Evolutionary conservation across 441 rosid genomes (phyloP).

Genomic region (Macaranga tanarius): DNA sequence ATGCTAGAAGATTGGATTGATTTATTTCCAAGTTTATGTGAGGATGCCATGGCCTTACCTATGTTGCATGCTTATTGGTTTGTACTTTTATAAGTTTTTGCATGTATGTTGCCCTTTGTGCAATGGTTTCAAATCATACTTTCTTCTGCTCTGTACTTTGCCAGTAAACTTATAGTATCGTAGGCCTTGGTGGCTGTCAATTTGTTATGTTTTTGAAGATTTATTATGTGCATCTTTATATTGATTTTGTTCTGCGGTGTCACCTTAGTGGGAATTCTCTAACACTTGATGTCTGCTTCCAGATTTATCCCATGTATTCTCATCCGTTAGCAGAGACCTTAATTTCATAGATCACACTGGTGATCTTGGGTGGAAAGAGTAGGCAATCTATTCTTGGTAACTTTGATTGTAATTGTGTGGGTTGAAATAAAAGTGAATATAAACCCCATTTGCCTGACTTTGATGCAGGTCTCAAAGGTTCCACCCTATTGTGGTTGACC

Average conservation of each 20-base stretch:
- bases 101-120: not conserved
- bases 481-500: conserved; percentile 82
- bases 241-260: not conserved
- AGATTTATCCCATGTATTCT: conserved; percentile 76
- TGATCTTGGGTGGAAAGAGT: conserved; percentile 98
- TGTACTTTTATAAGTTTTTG: not conserved
- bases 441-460: conserved; percentile 16
- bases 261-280: not conserved
- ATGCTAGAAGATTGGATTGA: not conserved
- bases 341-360: conserved; percentile 88
- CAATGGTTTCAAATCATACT: not conserved
- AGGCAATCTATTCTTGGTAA: conserved; percentile 30
- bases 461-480: conserved; percentile 65
- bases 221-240: not conserved
- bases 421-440: conserved; percentile 17
- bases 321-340: conserved; percentile 63
- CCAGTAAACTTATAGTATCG: not conserved
- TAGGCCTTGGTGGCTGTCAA: not conserved
- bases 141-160: not conserved
- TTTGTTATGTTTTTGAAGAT: not conserved
- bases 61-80: not conserved
- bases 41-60: not conserved
- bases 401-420: conserved; percentile 4
- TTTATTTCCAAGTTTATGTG: not conserved
- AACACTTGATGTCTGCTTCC: conserved; percentile 27